Base-by-base conservation (phyloP, 345 rosid genomes). In the Noccaea caerulescens region DNA sequence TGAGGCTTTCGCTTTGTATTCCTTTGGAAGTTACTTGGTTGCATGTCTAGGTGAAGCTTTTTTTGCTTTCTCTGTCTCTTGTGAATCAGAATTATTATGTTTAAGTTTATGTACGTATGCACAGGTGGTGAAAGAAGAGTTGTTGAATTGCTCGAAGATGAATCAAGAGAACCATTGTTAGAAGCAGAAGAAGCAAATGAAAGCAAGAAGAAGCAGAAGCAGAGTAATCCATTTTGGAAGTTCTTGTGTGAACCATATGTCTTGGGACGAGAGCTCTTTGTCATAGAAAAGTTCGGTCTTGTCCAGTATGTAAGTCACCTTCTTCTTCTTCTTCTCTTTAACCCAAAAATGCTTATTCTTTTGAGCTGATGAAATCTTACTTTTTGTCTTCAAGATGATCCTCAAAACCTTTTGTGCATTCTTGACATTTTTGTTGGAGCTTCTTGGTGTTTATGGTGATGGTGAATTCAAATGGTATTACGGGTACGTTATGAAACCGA, bases 1-100 rank as follows among this genome's bases (percentile, higher is more conserved):
- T 46, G 98, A 93, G 67, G 98, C 98, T 13, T 88, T 88, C 76
- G 98, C 96, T 55, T 76, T 88, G 62, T 93, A 93, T 51, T 82
- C 97, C 50, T 93, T 90, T 64, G 93, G 97, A 55, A 88, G 97
- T 71, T 90, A 88, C 76, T 80, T 93, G 83, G 80, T 93, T 60
- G 93, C 98, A 58, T 93, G 97, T 77, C 82, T 93, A 14, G 98
- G 98, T 92, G 74, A 81, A 34, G 42, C 11, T 10, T 14, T 56
- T 11, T 9, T 36, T 10, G 4, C 42, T 33, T 13, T 37, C 14
- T 62, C 18, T 34, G 0, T 16, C 7, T 34, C 10, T 52, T n/a
- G 14, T 45, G 16, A 10, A 45, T 14, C 32, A 63, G 36, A 47
- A 0, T 11, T 16, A 34, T 46, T 43, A 3, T 27, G 4, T 27